Conservation (phyloP, 2,329 filamentous ascomycete species). For the Trematosphaeria pertusa region DNA sequence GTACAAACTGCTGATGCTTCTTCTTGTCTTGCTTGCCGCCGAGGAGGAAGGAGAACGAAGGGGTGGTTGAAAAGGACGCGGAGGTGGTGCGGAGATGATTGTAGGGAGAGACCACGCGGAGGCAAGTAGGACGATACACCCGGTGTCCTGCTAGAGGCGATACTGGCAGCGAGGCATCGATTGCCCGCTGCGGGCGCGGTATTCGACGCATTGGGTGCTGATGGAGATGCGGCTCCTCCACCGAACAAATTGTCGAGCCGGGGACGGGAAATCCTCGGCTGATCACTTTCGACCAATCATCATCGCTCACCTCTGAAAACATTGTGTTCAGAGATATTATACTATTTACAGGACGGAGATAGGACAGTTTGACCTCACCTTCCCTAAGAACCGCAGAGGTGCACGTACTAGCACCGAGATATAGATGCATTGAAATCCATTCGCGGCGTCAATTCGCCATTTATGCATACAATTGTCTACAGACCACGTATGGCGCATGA, state of each 20-base stretch:
- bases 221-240: slow-evolving; percentile 23
- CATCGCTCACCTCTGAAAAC: slow-evolving; percentile 12
- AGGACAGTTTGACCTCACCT: too few species aligned
- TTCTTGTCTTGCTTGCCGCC: slow-evolving; percentile 42
- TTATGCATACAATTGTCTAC: too few species aligned
- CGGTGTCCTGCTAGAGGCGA: slow-evolving; percentile 22
- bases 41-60: slow-evolving; percentile 30
- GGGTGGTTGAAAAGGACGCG: slow-evolving; percentile 41
- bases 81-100: slow-evolving; percentile 24
- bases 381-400: too few species aligned
- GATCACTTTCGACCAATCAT: slow-evolving; percentile 26
- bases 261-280: slow-evolving; percentile 21
- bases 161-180: slow-evolving; percentile 30
- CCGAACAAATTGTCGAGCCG: too few species aligned
- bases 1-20: slow-evolving; percentile 44
- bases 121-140: slow-evolving; percentile 22
- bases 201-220: slow-evolving; percentile 46
- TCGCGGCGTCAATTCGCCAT: too few species aligned
- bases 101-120: slow-evolving; percentile 9
- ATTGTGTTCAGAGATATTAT: too few species aligned
- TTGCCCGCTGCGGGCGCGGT: slow-evolving; percentile 44
- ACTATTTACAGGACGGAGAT: too few species aligned
- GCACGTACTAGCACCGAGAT: background rate
- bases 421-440: background rate
- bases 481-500: too few species aligned